Conservation (phyloP, 345 rosid genomes). For the Luvunga scandens region DNA sequence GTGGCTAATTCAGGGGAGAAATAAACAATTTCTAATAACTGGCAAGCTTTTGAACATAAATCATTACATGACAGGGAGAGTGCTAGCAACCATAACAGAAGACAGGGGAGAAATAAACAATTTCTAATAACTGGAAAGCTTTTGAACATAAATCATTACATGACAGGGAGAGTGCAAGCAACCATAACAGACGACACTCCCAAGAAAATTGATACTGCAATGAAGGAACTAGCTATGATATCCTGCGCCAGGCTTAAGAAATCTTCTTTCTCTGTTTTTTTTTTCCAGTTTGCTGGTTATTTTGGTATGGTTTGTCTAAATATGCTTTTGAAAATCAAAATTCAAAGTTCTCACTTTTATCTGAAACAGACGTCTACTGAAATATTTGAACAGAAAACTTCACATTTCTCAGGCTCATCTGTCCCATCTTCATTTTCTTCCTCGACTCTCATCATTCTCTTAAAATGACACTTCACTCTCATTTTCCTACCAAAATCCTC, state of each 20-base stretch:
- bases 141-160: neutral
- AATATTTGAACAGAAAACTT: neutral
- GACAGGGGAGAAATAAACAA: too few relatives aligned
- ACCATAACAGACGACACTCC: neutral
- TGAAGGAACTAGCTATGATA: neutral
- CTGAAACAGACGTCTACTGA: neutral
- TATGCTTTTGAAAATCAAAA: neutral
- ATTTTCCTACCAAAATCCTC: neutral
- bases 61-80: neutral
- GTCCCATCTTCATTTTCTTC: neutral
- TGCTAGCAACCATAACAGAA: neutral
- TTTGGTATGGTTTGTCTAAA: neutral
- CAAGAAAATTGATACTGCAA: neutral
- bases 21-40: too few relatives aligned
- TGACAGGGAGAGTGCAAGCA: neutral
- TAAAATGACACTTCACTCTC: neutral
- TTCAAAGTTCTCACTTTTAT: neutral
- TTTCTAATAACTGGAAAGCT: too few relatives aligned
- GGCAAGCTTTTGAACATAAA: neutral
- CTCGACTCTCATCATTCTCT: neutral
- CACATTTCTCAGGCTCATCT: neutral
- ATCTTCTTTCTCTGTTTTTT: neutral
- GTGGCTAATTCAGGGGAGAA: too few relatives aligned
- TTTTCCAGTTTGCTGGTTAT: neutral
- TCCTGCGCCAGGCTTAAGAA: neutral